Base-by-base conservation (phyloP, 768 basidiomycete genomes). In the Heimioporus sp. region DNA sequence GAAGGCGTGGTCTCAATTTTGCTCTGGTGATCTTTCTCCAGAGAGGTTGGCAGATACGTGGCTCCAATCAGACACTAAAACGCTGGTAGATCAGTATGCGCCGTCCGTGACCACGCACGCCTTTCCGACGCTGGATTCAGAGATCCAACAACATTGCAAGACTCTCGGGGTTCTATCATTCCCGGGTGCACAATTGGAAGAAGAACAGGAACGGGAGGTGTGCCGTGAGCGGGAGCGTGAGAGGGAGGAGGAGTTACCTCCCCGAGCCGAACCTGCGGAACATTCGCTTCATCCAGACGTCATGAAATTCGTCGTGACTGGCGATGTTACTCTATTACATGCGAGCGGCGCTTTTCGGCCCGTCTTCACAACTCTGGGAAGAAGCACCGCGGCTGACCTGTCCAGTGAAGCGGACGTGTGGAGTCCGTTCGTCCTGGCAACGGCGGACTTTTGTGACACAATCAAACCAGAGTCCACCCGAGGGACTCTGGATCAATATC, bases 141-240 rank as follows among this genome's bases (percentile, higher is more conserved):
- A 21, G 12, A 55, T 62, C 17, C 42, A 17, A 12, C 53, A 40
- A 13, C 47, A 49, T 9, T 62, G 52, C 20, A 30, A 32, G 15
- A 19, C 49, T 7, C 54, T 62, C 6, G 60, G 60, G 0, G 16
- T 59, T 17, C 13, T 46, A 6, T 44, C 52, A 1, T 40, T 49
- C 8, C 56, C 53, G 1, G 51, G 59, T 24, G 53, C 44, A 19
- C 55, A 47, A n/a, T 48, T 75, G 54, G 70, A 70, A 19, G 75
- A 80, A 51, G 75, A 78, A 46, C 76, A 75, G 48, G 77, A 79
- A 57, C 46, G 60, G n/a, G 58, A 46, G 24, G 41, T 50, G 16
- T 37, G n/a, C 19, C 42, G 24, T 4, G 49, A 50, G 32, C 15
- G 8, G 6, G 43, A 50, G 21, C n/a, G 48, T 1, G 40, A 49